These are phyloP conservation scores for Penicillium pancosmium DNA, from an alignment of 495 filamentous ascomycete species.

Conservation along the genomic window DNA sequence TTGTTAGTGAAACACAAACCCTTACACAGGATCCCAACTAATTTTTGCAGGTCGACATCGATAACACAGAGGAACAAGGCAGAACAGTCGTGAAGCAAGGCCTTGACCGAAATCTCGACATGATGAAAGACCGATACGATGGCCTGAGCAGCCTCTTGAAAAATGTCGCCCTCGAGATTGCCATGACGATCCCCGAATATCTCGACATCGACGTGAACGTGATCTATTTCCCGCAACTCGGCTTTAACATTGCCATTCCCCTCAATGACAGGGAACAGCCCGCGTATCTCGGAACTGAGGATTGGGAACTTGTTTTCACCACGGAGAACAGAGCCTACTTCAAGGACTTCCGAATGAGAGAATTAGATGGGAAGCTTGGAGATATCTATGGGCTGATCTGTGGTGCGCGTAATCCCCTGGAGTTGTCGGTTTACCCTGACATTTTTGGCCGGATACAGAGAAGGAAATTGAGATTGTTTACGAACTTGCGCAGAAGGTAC, in stretches of 20 bases:
- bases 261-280: constrained; percentile 62
- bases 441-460: constrained; percentile 52
- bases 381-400: constrained; percentile 84
- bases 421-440: neutral
- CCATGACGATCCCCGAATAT: constrained; percentile 60
- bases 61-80: constrained; percentile 71
- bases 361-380: constrained; percentile 80
- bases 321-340: constrained; percentile 78
- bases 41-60: constrained; percentile 71
- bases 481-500: constrained; percentile 69
- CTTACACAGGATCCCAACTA: neutral
- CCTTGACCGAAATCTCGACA: constrained; percentile 75
- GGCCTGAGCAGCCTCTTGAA: constrained; percentile 75
- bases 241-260: constrained; percentile 80
- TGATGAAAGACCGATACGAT: constrained; percentile 74
- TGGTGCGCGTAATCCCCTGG: constrained; percentile 51
- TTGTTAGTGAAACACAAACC: constrained; percentile 36
- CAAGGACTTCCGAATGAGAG: constrained; percentile 82
- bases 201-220: constrained; percentile 69
- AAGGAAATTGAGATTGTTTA: constrained; percentile 90
- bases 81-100: constrained; percentile 74
- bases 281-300: constrained; percentile 64
- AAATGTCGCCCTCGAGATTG: constrained; percentile 62
- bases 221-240: constrained; percentile 88
- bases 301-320: constrained; percentile 80